Evolutionary conservation across 306 rosid species (phyloP), one percentile per base, ranked within the genome.

Genomic region (Prunus salicina): DNA sequence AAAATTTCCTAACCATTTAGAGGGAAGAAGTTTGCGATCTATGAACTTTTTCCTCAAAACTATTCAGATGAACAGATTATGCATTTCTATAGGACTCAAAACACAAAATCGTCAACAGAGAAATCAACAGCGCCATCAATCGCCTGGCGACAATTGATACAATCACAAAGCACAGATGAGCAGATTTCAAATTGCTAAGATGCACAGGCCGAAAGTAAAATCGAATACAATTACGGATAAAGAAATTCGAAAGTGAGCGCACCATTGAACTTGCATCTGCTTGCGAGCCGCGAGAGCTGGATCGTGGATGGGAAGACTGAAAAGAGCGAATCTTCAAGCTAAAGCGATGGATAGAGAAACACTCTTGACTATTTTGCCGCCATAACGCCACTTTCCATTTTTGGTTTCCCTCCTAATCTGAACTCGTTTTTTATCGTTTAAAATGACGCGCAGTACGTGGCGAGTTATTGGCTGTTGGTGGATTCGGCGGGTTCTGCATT

Each of bases 351-450:
- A 47, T 19, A 67, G 5, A 14, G 43, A 58, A 60, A 60, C 64
- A 28, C 38, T 25, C 10, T 38, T 38, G 43, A 38, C 43, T 38
- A 12, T 62, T 18, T 63, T 64, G 49, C 78, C 28, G 49, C 45
- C 38, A 65, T 38, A 67, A n/a, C 82, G 77, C 81, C 79, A 58
- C 41, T 76, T 76, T 75, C 76, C 80, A 38, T 12, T 77, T 32
- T 49, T 58, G 47, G 76, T 72, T 82, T 79, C 79, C 84, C 78
- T 15, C 16, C 60, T 11, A 3, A 62, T 28, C 68, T 69, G 6
- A n/a, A 51, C 18, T 8, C 2, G 27, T 28, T 15, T 19, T 15
- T 16, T 4, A 11, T 0, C 1, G 16, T 15, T 49, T 50, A 50
- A 50, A 68, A 28, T 19, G 60, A 16, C 7, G 28, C 69, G 76